Base-by-base conservation (phyloP, 2,329 filamentous ascomycete genomes). In the Pseudogymnoascus destructans region DNA sequence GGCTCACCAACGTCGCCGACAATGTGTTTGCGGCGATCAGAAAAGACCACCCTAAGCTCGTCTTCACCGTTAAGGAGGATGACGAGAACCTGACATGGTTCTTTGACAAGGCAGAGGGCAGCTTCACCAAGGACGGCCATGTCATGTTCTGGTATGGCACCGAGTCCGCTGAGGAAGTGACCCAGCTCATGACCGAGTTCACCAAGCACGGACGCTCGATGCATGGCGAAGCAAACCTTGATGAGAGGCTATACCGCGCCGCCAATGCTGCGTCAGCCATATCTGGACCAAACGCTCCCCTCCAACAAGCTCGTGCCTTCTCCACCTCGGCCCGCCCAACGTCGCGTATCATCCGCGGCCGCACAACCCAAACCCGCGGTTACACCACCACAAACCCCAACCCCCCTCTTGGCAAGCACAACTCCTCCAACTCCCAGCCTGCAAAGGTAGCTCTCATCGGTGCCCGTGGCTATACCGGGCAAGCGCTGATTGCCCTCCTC, bases 51-150 rank as follows among this genome's bases (percentile, higher is more conserved):
- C 84, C 90, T 58, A 89, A 86, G 74, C 79, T 97, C 63, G 87
- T 89, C 63, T 98, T 91, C 92, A 95, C 90, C n/a, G 92, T 96
- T 61, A 92, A 88, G 75, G 86, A 91, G 68, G 87, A 95, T 65
- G 91, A 97, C 66, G 92, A 97, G 79, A 96, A 97, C 71, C 77
- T 97, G 66, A 91, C 89, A 9, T 97, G 92, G 93, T 96, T 97
- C 77, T 95, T 95, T 65, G 91, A 95, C 73, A 95, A 95, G 78
- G 87, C 92, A 8, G 90, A 96, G 65, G 92, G 93, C 59, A 95
- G 89, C 72, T 80, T 96, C 66, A 89, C 86, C 62, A 83, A 85
- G 59, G 84, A 89, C 64, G 89, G 89, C 60, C 89, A 91, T 68
- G 89, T 96, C 36, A 84, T 97, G 68, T 97, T 97, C 78, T 97